Evolutionary conservation across 129 eudicot genomes (phyloP).

Genomic region (Glebionis coronaria): DNA sequence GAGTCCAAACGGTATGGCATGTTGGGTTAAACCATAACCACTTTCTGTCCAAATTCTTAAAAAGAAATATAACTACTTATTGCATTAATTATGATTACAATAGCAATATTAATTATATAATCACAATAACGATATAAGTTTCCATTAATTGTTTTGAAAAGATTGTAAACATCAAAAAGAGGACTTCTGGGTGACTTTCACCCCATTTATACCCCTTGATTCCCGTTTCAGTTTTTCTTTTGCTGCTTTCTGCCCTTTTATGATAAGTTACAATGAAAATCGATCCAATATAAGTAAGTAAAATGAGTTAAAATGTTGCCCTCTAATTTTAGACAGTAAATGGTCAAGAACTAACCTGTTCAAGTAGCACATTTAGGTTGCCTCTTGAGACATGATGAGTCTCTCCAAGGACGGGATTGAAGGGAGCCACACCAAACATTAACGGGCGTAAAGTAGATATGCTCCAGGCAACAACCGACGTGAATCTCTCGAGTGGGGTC

Average conservation of each 20-base stretch:
- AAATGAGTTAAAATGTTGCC: background rate
- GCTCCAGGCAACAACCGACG: constrained; percentile 74
- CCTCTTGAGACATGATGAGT: constrained; percentile 85
- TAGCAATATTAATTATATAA: background rate
- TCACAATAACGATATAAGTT: background rate
- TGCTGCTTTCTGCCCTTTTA: background rate
- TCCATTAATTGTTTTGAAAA: background rate
- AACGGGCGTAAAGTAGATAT: constrained; percentile 71
- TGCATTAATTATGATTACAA: background rate
- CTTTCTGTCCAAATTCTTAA: background rate
- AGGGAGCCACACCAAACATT: constrained; percentile 76
- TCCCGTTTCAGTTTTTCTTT: background rate
- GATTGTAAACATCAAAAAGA: background rate
- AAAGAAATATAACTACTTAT: background rate
- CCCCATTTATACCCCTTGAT: background rate
- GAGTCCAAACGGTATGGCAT: background rate
- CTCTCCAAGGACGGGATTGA: constrained; percentile 89
- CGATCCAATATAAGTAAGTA: background rate
- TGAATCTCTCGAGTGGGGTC: constrained; percentile 53
- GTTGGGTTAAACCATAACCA: background rate
- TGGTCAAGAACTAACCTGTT: constrained; percentile 50
- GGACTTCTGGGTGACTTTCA: background rate
- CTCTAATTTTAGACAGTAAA: background rate
- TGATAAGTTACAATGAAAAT: background rate
- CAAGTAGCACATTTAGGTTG: constrained; percentile 72